These are phyloP conservation scores for Cytospora piceae DNA, from an alignment of 2,329 filamentous ascomycete species.

Conservation along the genomic window DNA sequence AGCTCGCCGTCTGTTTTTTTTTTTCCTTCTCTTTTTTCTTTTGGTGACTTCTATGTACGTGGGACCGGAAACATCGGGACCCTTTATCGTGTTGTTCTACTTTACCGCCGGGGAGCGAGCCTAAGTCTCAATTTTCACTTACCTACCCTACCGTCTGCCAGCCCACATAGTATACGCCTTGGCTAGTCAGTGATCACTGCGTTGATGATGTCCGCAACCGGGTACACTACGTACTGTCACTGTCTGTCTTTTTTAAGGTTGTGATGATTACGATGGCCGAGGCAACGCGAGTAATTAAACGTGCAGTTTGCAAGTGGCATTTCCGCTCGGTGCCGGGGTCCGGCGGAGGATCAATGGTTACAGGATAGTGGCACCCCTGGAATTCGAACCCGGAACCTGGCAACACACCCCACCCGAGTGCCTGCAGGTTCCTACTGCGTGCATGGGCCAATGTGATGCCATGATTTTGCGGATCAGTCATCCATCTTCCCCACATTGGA, in stretches of 20 bases:
- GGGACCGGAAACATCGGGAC: no score
- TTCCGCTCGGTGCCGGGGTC: conserved; percentile 11
- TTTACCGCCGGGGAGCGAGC: no score
- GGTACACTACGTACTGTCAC: not conserved
- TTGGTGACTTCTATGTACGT: not conserved
- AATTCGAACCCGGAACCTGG: not conserved
- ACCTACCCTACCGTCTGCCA: not conserved
- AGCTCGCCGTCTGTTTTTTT: not conserved
- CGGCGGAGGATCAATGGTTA: no score
- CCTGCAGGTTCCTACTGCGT: not conserved
- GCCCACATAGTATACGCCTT: not conserved
- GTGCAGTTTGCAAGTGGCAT: conserved; percentile 19
- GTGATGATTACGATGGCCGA: conserved; percentile 7
- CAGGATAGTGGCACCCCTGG: not conserved
- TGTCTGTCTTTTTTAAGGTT: not conserved
- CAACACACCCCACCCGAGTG: not conserved
- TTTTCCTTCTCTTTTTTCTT: not conserved
- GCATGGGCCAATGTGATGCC: not conserved
- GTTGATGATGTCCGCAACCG: not conserved
- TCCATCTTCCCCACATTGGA: not conserved
- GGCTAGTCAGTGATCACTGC: not conserved
- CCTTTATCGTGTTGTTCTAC: no score
- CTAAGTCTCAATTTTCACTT: no score
- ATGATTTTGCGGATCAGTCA: conserved; percentile 12
- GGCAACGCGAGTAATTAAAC: conserved; percentile 24